phyloP scores from a whole-genome alignment of 2,329 filamentous ascomycete genomes.

The Tolypocladium amazonense region DNA sequence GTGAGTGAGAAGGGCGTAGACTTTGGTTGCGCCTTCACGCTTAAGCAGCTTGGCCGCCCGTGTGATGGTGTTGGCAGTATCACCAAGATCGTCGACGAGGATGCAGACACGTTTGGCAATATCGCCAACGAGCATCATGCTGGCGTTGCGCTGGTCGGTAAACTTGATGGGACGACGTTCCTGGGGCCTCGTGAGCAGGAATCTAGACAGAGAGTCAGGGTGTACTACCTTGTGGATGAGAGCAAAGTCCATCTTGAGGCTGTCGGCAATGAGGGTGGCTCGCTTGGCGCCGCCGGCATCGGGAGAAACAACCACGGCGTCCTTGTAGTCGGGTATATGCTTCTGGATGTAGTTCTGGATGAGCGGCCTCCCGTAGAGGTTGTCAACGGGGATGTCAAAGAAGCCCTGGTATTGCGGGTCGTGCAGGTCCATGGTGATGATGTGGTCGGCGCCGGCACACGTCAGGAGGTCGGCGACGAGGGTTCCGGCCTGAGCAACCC shows the following conservation, averaged over 20 bases:
- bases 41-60: conserved; percentile 94
- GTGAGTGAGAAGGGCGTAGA: conserved; percentile 89
- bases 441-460: conserved; percentile 90
- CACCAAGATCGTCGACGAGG: conserved; percentile 85
- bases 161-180: conserved; percentile 84
- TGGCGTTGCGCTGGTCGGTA: conserved; percentile 79
- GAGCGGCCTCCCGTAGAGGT: conserved; percentile 77
- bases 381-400: conserved; percentile 97
- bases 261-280: conserved; percentile 89
- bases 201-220: conserved; percentile 15
- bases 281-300: conserved; percentile 95
- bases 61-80: conserved; percentile 96
- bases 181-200: conserved; percentile 33
- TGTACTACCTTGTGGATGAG: conserved; percentile 79
- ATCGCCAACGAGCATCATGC: conserved; percentile 91
- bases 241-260: conserved; percentile 87
- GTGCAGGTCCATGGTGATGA: conserved; percentile 96
- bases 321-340: conserved; percentile 72
- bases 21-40: conserved; percentile 82
- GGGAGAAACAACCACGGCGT: conserved; percentile 87
- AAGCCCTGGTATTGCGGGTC: conserved; percentile 97
- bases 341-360: conserved; percentile 64
- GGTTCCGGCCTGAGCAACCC: conserved; percentile 95
- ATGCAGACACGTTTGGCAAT: conserved; percentile 75
- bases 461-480: conserved; percentile 89